Evolutionary conservation across 352 stramenopile genomes (phyloP).

Genomic region (Globisporangium abappressorium): DNA sequence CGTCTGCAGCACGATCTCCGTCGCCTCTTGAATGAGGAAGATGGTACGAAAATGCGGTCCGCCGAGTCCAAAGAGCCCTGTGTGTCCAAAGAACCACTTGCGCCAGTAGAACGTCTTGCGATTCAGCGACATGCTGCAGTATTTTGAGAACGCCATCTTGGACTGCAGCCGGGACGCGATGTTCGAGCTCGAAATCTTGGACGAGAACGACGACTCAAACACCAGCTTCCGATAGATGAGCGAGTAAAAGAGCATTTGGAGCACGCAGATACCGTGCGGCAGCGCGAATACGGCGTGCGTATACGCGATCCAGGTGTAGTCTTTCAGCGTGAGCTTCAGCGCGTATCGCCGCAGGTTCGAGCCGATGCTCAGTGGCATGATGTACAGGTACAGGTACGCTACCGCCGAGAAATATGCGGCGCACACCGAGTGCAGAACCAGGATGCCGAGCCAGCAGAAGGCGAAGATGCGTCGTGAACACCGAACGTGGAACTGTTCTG

Average conservation of each 20-base stretch:
- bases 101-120: constrained; percentile 16
- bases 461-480: constrained; percentile 10
- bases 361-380: constrained; percentile 18
- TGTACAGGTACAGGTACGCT: constrained; percentile 20
- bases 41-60: constrained; percentile 25
- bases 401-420: constrained; percentile 14
- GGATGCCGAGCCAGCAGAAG: constrained; percentile 14
- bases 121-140: background rate
- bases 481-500: constrained; percentile 16
- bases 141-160: constrained; percentile 2
- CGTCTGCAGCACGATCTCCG: constrained; percentile 29
- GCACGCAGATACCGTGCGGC: constrained; percentile 14
- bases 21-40: constrained; percentile 22
- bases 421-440: constrained; percentile 12
- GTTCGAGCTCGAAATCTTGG: constrained; percentile 10
- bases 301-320: constrained; percentile 17
- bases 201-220: constrained; percentile 8
- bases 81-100: constrained; percentile 19
- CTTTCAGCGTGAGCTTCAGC: background rate
- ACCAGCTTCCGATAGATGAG: constrained; percentile 9
- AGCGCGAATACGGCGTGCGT: constrained; percentile 9
- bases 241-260: constrained; percentile 18
- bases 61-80: constrained; percentile 23
- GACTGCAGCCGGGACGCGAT: background rate
- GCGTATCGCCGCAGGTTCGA: constrained; percentile 19